These are phyloP conservation scores for Golubevia pallescens DNA, from an alignment of 1,284 basidiomycete species.

Conservation along the genomic window DNA sequence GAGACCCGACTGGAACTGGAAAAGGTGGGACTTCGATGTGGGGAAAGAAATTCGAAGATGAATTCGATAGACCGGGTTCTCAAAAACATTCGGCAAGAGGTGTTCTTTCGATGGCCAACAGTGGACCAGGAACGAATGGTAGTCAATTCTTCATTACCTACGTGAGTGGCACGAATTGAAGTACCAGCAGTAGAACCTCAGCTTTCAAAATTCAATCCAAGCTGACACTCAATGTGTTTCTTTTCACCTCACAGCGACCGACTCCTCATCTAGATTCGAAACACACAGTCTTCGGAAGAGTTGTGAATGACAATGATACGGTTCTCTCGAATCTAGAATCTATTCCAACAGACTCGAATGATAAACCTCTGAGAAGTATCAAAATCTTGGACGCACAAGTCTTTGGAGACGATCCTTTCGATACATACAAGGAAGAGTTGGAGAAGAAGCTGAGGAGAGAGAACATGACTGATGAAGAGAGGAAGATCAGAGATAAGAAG, in stretches of 20 bases:
- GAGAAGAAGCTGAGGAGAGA: conserved; percentile 23
- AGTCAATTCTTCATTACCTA: too few species aligned
- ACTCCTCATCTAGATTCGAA: conserved; percentile 61
- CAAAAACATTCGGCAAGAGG: conserved; percentile 37
- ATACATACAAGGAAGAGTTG: conserved; percentile 28
- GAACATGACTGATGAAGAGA: conserved; percentile 33
- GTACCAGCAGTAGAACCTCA: too few species aligned
- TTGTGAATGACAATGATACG: conserved; percentile 48
- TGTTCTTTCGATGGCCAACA: conserved; percentile 51
- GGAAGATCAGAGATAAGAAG: conserved; percentile 30
- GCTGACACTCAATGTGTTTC: not conserved
- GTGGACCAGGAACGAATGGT: conserved; percentile 40
- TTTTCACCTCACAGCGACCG: conserved; percentile 9
- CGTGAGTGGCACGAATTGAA: too few species aligned
- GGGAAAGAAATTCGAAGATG: conserved; percentile 44
- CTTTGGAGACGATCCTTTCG: conserved; percentile 46
- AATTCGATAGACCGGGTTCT: conserved; percentile 16
- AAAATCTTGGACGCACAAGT: conserved; percentile 32
- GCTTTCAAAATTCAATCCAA: not conserved
- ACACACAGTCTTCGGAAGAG: conserved; percentile 59
- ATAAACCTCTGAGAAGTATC: conserved; percentile 38
- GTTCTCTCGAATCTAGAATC: conserved; percentile 46
- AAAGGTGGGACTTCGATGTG: conserved; percentile 75
- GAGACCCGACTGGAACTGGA: conserved; percentile 95
- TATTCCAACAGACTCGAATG: conserved; percentile 21